These are phyloP conservation scores for Carex kokanica DNA, from an alignment of 176 grass and related monocot genomes.

Conservation along the genomic window DNA sequence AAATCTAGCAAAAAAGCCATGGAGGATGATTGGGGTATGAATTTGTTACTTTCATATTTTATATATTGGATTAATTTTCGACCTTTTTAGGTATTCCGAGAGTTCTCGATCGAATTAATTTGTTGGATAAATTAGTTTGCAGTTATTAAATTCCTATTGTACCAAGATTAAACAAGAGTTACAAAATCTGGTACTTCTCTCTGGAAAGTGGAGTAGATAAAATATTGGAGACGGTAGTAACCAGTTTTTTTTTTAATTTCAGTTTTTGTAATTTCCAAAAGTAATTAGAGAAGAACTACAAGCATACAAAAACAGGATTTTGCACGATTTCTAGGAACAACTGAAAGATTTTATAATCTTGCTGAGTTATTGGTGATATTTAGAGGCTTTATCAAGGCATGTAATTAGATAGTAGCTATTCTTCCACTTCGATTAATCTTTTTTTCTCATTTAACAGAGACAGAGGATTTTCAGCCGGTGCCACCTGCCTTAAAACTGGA, in stretches of 20 bases:
- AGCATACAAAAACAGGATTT: neutral
- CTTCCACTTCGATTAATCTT: neutral
- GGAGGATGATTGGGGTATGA: conserved; percentile 38
- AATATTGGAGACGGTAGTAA: neutral
- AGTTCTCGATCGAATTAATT: conserved; percentile 7
- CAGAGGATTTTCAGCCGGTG: conserved; percentile 59
- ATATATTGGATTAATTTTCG: neutral
- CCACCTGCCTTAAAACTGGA: conserved; percentile 42
- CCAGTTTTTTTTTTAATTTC: neutral
- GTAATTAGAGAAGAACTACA: neutral
- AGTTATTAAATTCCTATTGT: neutral
- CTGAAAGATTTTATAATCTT: neutral
- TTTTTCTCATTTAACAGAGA: conserved; percentile 40
- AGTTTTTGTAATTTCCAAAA: neutral
- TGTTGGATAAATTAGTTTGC: neutral
- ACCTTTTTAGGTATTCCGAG: neutral
- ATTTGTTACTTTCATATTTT: neutral
- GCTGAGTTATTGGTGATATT: no score
- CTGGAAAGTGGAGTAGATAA: neutral
- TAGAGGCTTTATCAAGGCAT: neutral
- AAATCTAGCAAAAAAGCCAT: neutral
- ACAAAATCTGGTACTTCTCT: neutral
- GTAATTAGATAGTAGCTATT: neutral
- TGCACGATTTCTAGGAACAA: neutral
- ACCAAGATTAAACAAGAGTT: neutral